These are phyloP conservation scores for Cadophora gregata DNA, from an alignment of 2,329 filamentous ascomycete genomes.

Conservation along the genomic window DNA sequence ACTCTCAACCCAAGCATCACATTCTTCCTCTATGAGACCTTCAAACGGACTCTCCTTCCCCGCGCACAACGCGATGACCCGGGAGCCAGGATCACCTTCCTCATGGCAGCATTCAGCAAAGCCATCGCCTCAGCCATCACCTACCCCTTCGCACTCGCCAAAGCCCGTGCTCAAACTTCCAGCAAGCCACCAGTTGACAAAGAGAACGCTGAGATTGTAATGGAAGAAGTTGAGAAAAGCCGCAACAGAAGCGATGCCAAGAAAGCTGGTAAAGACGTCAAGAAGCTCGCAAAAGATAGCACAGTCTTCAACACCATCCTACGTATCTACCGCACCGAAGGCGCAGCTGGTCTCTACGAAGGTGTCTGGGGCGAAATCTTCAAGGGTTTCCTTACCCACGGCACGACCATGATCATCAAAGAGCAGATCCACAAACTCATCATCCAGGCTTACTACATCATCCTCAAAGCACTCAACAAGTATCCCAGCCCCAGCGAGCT, in stretches of 20 bases:
- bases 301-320: conserved; percentile 70
- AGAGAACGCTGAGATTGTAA: conserved; percentile 41
- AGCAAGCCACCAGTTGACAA: conserved; percentile 45
- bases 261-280: conserved; percentile 33
- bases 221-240: conserved; percentile 40
- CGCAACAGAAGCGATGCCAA: conserved; percentile 43
- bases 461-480: conserved; percentile 55
- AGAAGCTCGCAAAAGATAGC: conserved; percentile 42
- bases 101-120: conserved; percentile 80
- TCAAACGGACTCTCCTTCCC: conserved; percentile 66
- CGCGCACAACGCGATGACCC: conserved; percentile 58
- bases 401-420: conserved; percentile 87
- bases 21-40: conserved; percentile 78
- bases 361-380: conserved; percentile 78
- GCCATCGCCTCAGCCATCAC: conserved; percentile 76
- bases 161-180: conserved; percentile 75
- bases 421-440: conserved; percentile 76
- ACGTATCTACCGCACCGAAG: conserved; percentile 66
- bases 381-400: conserved; percentile 85
- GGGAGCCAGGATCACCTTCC: conserved; percentile 61
- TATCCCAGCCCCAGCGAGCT: conserved; percentile 52
- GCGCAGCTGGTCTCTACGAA: conserved; percentile 72
- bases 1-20: conserved; percentile 88
- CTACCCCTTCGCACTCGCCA: conserved; percentile 88
- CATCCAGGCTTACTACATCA: conserved; percentile 72